A percentile compares a stretch with the other conserved stretches of the same genome.
phyloP scores from a whole-genome alignment of 2,329 filamentous ascomycete species.

The Aspergillus jensenii region DNA sequence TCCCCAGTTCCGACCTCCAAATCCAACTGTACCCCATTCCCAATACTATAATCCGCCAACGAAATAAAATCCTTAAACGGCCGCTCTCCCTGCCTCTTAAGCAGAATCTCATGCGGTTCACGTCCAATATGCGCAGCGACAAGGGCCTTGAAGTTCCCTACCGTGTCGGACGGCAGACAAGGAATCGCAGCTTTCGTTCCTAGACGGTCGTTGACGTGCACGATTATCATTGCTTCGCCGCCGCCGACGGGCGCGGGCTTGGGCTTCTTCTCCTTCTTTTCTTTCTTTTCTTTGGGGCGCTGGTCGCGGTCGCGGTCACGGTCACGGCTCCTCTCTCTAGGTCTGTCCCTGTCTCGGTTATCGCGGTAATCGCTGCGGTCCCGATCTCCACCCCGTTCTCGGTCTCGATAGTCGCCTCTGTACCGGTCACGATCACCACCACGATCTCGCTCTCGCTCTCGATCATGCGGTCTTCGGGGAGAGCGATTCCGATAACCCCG shows the following conservation, averaged over 20 bases:
- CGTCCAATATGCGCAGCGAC: conserved; percentile 87
- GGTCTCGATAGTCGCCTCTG: conserved; percentile 1
- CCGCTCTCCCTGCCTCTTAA: conserved; percentile 87
- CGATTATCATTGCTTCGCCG: conserved; percentile 82
- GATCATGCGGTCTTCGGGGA: conserved; percentile 10
- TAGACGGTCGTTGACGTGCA: conserved; percentile 90
- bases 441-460: conserved; percentile 33
- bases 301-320: conserved; percentile 1
- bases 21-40: conserved; percentile 71
- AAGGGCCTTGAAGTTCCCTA: conserved; percentile 42
- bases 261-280: conserved; percentile 44
- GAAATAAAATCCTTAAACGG: conserved; percentile 91
- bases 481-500: conserved; percentile 49
- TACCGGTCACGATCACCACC: not conserved
- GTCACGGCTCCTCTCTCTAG: not conserved
- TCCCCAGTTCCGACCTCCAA: conserved; percentile 52
- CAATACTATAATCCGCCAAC: conserved; percentile 89
- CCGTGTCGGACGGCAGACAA: conserved; percentile 78
- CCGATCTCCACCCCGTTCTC: conserved; percentile 46
- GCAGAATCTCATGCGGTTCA: conserved; percentile 84
- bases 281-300: conserved; percentile 39
- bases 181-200: conserved; percentile 95
- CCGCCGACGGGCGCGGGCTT: conserved; percentile 40
- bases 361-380: not conserved
- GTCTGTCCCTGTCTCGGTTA: not conserved